Conservation (phyloP, 139 green algal genomes). For the Ulvella scutata region DNA sequence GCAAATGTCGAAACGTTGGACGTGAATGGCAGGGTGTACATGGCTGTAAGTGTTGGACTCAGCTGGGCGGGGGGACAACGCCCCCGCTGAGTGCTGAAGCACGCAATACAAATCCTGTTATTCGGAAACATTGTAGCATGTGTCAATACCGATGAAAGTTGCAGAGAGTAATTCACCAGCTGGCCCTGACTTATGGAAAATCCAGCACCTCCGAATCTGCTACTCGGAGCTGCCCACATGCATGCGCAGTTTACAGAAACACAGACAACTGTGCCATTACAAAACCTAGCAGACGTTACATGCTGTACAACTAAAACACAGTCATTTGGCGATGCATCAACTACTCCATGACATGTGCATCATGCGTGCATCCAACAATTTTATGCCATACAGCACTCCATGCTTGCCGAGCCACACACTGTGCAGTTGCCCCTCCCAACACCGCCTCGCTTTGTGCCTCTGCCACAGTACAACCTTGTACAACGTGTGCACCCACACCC, state of each 20-base stretch:
- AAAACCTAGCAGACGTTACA: neutral
- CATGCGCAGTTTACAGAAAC: slow-evolving; percentile 11
- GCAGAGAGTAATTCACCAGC: no score
- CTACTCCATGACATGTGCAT: slow-evolving; percentile 3
- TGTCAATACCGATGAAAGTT: no score
- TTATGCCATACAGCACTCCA: neutral
- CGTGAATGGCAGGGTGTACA: no score
- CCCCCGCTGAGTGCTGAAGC: no score
- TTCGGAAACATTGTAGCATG: no score
- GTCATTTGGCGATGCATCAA: slow-evolving; percentile 6
- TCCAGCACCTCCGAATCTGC: no score
- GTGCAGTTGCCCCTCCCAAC: neutral
- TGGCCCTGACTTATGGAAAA: no score
- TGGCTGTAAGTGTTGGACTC: no score
- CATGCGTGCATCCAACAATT: neutral
- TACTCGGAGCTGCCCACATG: no score
- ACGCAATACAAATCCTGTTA: no score
- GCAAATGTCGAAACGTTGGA: no score
- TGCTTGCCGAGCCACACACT: slow-evolving; percentile 1
- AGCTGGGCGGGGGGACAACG: no score
- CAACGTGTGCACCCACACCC: slow-evolving; percentile 2
- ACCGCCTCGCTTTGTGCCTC: slow-evolving; percentile 1
- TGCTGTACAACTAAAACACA: slow-evolving; percentile 12
- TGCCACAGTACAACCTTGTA: neutral
- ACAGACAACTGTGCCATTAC: slow-evolving; percentile 9